Conservation (phyloP, 805 yeast genomes). For the Martiniozyma abietophila region DNA sequence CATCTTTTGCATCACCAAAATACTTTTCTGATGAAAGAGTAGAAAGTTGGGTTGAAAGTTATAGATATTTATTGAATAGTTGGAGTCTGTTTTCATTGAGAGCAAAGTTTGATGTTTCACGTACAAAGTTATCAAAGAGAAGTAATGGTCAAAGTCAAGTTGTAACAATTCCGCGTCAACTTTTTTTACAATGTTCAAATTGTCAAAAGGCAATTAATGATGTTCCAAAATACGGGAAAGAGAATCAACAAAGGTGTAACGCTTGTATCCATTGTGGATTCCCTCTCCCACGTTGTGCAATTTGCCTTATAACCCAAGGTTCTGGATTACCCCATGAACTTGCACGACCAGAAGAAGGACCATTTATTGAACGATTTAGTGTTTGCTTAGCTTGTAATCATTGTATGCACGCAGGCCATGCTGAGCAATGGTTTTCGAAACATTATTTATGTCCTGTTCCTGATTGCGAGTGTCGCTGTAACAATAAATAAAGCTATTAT, state of each 20-base stretch:
- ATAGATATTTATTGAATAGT: constrained; percentile 60
- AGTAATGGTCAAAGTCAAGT: constrained; percentile 38
- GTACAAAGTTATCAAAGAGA: constrained; percentile 55
- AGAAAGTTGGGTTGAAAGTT: constrained; percentile 68
- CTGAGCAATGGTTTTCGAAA: constrained; percentile 89
- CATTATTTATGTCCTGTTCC: constrained; percentile 92
- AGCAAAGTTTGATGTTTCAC: constrained; percentile 76
- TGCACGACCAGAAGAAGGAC: constrained; percentile 21
- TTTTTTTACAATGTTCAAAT: constrained; percentile 68
- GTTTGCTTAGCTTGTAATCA: constrained; percentile 88
- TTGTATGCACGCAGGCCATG: constrained; percentile 92
- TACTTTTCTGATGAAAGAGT: constrained; percentile 68
- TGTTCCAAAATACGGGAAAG: background rate
- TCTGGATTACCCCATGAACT: constrained; percentile 37
- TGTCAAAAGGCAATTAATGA: constrained; percentile 65
- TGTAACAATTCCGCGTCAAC: constrained; percentile 57
- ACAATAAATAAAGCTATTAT: constrained; percentile 27
- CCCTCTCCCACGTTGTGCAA: constrained; percentile 83
- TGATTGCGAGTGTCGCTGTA: constrained; percentile 80
- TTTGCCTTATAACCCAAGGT: constrained; percentile 76
- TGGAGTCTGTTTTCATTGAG: constrained; percentile 73
- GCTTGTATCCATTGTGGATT: constrained; percentile 81
- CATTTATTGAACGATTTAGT: constrained; percentile 77
- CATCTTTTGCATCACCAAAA: constrained; percentile 75
- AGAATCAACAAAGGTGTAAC: constrained; percentile 10